These are phyloP conservation scores for Pyrus betulifolia DNA, from an alignment of 306 rosid genomes.

Conservation along the genomic window DNA sequence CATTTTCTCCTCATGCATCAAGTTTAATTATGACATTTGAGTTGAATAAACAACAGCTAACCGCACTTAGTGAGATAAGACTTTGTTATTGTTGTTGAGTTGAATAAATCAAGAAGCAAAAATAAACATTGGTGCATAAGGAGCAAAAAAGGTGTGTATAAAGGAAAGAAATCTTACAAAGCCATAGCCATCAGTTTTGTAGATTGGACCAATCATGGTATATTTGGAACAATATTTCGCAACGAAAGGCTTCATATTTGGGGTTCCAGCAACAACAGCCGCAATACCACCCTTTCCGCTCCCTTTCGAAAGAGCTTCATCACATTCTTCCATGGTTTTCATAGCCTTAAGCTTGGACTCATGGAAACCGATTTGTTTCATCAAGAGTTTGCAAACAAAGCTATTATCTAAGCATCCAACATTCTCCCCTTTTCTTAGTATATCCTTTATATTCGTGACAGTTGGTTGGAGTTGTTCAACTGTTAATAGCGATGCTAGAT, in stretches of 20 bases:
- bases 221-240: constrained; percentile 37
- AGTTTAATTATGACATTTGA: too few relatives aligned
- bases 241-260: constrained; percentile 28
- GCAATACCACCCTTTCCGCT: constrained; percentile 43
- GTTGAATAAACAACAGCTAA: too few relatives aligned
- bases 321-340: constrained; percentile 1
- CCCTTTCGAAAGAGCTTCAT: constrained; percentile 6
- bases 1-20: too few relatives aligned
- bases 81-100: too few relatives aligned
- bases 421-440: constrained; percentile 6
- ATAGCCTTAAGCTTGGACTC: constrained; percentile 10
- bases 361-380: constrained; percentile 12
- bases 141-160: too few relatives aligned
- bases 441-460: constrained; percentile 11
- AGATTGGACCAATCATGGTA: constrained; percentile 39
- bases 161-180: constrained; percentile 34
- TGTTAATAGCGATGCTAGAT: constrained; percentile 26
- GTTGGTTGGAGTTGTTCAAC: constrained; percentile 27
- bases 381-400: constrained; percentile 6
- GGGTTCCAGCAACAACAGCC: constrained; percentile 43
- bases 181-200: constrained; percentile 43
- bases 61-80: too few relatives aligned
- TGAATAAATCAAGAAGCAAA: too few relatives aligned
- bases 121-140: too few relatives aligned
- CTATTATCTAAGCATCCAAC: constrained; percentile 17